Evolutionary conservation across 75 land plant genomes (phyloP), one percentile per base, ranked within the genome.

Genomic region (Pinus tabuliformis): DNA sequence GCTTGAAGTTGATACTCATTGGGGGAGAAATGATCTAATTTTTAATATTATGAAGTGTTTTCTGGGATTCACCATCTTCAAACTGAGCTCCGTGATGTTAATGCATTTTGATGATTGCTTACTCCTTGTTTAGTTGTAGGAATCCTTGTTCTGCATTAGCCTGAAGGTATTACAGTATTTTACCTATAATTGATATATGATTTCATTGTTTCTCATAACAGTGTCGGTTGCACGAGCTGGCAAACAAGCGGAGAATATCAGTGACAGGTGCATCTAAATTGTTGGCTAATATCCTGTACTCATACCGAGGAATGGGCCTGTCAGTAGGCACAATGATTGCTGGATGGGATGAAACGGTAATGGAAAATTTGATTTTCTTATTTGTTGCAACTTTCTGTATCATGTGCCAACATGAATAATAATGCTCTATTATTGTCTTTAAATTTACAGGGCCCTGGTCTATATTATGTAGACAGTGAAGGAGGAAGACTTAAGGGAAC

Each of bases 271-370:
- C 99, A 65, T 96, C 98, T 56, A 94, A 96, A 82, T 81, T 96
- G 71, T 81, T 96, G 49, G 97, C 99, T 20, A 96, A 96, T 83
- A 96, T 96, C 58, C 87, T 96, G 5, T 94, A 94, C 39, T 89
- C 95, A 11, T 96, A 96, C 60, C 92, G 99, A 52, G 95, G 98
- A 76, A 96, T 96, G 99, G 99, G 99, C 17, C 84, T 96, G 9
- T 96, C 99, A 13, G 87, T 96, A 73, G 99, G 99, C 59, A 96
- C 99, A 39, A 96, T 96, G 99, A 96, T 96, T 82, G 99, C 99
- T 78, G 99, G 99, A 62, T 96, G 97, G 97, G 99, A 96, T 81
- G 99, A 96, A 84, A 90, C 87, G 65, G 98, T 95, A 84, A 26
- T 30, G 33, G 36, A 77, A 39, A n/a, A 39, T 59, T 28, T 30